Conservation (phyloP, 2,329 filamentous ascomycete genomes). For the Fusarium lyarnte region DNA sequence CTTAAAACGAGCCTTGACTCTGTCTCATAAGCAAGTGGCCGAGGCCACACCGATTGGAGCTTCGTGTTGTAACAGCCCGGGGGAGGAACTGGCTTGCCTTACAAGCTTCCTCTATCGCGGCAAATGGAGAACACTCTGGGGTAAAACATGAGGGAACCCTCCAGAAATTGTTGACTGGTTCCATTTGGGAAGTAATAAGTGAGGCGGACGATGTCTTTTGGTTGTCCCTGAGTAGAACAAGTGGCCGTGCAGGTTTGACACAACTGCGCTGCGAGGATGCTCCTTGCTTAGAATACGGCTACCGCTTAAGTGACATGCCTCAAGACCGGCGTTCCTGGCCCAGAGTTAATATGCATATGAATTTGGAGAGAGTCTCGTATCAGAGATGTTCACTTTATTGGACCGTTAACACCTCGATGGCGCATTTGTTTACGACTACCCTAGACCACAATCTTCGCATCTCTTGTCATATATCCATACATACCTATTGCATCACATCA, state of each 20-base stretch:
- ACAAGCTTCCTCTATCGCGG: background rate
- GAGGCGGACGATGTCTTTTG: background rate
- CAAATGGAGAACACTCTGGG: slow-evolving; percentile 4
- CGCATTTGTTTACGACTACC: background rate
- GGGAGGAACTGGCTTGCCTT: background rate
- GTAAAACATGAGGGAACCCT: background rate
- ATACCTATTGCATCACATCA: background rate
- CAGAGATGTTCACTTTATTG: background rate
- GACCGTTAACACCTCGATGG: background rate
- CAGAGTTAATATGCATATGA: background rate
- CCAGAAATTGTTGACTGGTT: background rate
- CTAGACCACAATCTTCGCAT: slow-evolving; percentile 2
- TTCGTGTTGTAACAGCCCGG: background rate
- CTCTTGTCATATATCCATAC: background rate
- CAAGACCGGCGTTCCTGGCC: background rate
- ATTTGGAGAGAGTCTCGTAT: background rate
- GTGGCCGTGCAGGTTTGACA: background rate
- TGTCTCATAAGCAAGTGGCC: background rate
- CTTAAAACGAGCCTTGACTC: background rate
- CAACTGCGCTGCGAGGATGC: slow-evolving; percentile 5
- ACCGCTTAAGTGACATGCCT: background rate
- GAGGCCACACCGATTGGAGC: slow-evolving; percentile 6
- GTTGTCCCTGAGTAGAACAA: background rate
- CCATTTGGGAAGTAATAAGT: background rate
- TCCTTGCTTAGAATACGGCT: background rate